These are phyloP conservation scores for Entomortierella chlamydospora DNA, from an alignment of 192 early-diverging fungal genomes.

Conservation along the genomic window DNA sequence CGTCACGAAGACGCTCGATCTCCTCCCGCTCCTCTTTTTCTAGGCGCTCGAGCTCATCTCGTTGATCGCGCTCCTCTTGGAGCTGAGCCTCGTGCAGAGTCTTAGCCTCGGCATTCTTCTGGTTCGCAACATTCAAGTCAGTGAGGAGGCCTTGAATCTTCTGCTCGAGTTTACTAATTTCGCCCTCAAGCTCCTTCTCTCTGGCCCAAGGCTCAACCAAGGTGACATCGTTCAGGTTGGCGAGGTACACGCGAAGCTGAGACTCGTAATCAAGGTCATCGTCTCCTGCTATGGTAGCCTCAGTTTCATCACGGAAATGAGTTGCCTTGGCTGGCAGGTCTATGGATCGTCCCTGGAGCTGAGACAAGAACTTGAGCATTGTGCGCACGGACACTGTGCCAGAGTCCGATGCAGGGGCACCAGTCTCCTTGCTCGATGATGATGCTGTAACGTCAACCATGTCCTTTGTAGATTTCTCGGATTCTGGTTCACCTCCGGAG, in stretches of 20 bases:
- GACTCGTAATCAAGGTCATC: conserved; percentile 14
- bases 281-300: conserved; percentile 19
- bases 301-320: conserved; percentile 36
- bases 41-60: conserved; percentile 31
- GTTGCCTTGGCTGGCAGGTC: neutral
- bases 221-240: conserved; percentile 28
- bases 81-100: conserved; percentile 18
- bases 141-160: conserved; percentile 36
- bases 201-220: conserved; percentile 47
- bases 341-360: conserved; percentile 33
- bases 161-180: conserved; percentile 32
- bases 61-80: conserved; percentile 41
- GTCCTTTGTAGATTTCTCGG: neutral
- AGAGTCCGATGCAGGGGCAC: neutral
- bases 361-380: conserved; percentile 53
- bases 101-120: conserved; percentile 25
- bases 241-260: conserved; percentile 35
- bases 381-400: conserved; percentile 39
- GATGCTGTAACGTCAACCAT: neutral
- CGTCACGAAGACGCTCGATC: conserved; percentile 25
- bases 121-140: conserved; percentile 24
- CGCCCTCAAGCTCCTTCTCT: conserved; percentile 45
- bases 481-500: neutral
- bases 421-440: conserved; percentile 2
- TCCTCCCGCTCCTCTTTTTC: conserved; percentile 38